Evolutionary conservation across 495 filamentous ascomycete genomes (phyloP).

Genomic region (Astrocystis sublimbata): DNA sequence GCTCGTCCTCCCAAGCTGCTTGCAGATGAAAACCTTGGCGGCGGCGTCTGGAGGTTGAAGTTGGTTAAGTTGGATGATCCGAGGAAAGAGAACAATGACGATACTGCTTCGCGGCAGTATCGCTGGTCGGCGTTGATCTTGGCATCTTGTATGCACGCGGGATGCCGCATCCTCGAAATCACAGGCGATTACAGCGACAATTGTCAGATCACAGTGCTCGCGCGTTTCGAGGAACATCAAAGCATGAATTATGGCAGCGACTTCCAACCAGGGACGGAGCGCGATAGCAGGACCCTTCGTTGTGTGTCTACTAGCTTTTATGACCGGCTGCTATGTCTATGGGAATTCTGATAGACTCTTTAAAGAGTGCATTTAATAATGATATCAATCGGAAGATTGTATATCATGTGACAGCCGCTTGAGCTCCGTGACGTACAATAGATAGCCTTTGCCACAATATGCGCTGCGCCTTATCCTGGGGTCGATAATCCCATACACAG

Average conservation of each 20-base stretch:
- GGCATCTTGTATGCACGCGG: constrained; percentile 93
- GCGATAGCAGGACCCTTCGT: constrained; percentile 34
- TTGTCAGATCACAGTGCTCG: constrained; percentile 62
- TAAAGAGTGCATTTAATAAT: too few relatives aligned
- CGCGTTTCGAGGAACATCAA: constrained; percentile 79
- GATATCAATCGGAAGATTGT: too few relatives aligned
- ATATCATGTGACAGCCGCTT: too few relatives aligned
- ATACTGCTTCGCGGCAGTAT: not conserved
- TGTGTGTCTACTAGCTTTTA: constrained; percentile 89
- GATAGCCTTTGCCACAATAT: too few relatives aligned
- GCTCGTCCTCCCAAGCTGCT: constrained; percentile 50
- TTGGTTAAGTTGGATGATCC: constrained; percentile 54
- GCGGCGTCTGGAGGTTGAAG: constrained; percentile 90
- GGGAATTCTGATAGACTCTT: constrained; percentile 57
- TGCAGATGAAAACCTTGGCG: constrained; percentile 68
- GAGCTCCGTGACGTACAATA: too few relatives aligned
- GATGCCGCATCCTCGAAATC: constrained; percentile 67
- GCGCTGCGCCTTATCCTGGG: too few relatives aligned
- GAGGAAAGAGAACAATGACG: constrained; percentile 9
- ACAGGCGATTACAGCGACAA: constrained; percentile 29
- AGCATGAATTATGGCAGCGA: constrained; percentile 97
- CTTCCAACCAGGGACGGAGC: constrained; percentile 50
- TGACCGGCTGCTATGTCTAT: constrained; percentile 78
- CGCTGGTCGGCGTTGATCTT: constrained; percentile 58
- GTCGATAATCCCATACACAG: too few relatives aligned